Evolutionary conservation across 805 yeast species (phyloP), one percentile per base, ranked within the genome.

Genomic region (Yarrowia divulgata): DNA sequence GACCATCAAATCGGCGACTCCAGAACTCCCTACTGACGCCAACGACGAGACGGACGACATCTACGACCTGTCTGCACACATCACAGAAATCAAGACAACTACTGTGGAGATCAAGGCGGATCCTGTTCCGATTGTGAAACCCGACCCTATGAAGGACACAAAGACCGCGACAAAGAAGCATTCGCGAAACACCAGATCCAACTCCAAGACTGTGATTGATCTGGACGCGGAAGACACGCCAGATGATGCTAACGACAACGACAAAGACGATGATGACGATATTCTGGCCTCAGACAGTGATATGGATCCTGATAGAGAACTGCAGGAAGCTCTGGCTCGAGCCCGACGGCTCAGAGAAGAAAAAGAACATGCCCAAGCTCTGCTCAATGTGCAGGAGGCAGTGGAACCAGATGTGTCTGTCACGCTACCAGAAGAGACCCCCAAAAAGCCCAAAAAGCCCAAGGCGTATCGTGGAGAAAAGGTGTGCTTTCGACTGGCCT

Each of bases 391-490:
- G 9, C 8, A 35, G n/a, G 32, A 54, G 35, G 12, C 5, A 2
- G 35, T 3, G 8, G 34, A 13, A 1, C 35, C 52, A 23, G 35
- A 48, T 6, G 7, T 13, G 12, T 29, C 54, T 8, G 4, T n/a
- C 8, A 19, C 37, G 16, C 19, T 10, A n/a, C 23, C 4, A 3
- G 37, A 29, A n/a, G 37, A 32, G 19, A 16, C 18, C 8, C 42
- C 42, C 14, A 8, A 8, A 4, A 29, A 29, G 37, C 14, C 3
- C 8, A 57, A 42, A 19, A 55, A 57, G 18, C 23, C 19, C 8
- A 57, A 57, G 32, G 29, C 23, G 4, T 40, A 57, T 12, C 19
- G 64, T 23, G 64, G 64, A 10, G 49, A 57, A n/a, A 57, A 57
- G 13, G 64, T 57, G 48, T 40, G 48, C 29, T 57, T 57, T 8